These are phyloP conservation scores for Verticillium albo-atrum DNA, from an alignment of 2,329 filamentous ascomycete species.

Conservation along the genomic window DNA sequence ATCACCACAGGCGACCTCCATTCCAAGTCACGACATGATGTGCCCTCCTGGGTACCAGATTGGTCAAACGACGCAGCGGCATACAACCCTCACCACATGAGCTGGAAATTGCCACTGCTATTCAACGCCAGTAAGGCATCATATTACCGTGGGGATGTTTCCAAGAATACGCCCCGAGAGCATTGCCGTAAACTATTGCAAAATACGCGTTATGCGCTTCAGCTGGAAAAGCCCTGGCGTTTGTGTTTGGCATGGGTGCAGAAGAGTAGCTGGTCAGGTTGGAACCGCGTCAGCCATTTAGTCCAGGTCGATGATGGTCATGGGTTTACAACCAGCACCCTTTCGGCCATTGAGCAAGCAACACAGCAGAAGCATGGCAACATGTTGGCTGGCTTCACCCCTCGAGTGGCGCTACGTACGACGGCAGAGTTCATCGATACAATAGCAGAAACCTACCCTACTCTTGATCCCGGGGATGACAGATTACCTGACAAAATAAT, in stretches of 20 bases:
- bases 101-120: neutral
- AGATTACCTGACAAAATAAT: neutral
- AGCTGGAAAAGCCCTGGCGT: neutral
- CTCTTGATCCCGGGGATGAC: neutral
- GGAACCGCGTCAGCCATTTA: neutral
- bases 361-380: neutral
- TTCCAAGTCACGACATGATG: constrained; percentile 4
- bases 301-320: neutral
- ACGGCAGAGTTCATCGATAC: neutral
- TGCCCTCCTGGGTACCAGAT: constrained; percentile 13
- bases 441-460: neutral
- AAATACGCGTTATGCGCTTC: neutral
- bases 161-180: neutral
- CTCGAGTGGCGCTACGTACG: neutral
- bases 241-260: neutral
- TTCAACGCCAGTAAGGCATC: constrained; percentile 3
- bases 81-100: neutral
- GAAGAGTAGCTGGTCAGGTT: neutral
- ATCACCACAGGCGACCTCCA: constrained; percentile 6
- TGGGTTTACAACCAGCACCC: neutral
- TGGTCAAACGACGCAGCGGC: constrained; percentile 7
- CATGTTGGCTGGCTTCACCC: neutral
- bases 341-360: neutral
- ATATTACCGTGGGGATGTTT: neutral
- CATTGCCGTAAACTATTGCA: neutral